Conservation (phyloP, 768 basidiomycete species). For the Leccinum obscurum region DNA sequence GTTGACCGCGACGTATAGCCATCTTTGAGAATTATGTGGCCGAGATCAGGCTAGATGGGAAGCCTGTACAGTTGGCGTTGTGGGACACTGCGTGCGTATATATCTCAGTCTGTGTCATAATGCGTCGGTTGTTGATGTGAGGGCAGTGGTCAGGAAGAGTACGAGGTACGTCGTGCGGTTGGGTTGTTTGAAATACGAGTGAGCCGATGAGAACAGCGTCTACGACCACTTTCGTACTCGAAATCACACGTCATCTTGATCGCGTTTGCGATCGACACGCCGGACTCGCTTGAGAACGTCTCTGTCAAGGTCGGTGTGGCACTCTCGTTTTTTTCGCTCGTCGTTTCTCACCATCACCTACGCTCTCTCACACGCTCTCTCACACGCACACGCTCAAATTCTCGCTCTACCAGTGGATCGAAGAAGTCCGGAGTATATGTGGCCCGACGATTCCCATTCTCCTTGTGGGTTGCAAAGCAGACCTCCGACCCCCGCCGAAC, state of each 20-base stretch:
- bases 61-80: conserved; percentile 93
- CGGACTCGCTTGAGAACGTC: conserved; percentile 96
- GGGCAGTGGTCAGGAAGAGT: conserved; percentile 70
- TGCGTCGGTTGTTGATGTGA: neutral
- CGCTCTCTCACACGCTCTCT: too few relatives aligned
- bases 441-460: conserved; percentile 90
- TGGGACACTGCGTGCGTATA: conserved; percentile 99
- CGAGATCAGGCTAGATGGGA: conserved; percentile 96
- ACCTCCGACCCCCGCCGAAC: conserved; percentile 68
- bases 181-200: neutral
- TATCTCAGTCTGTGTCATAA: neutral
- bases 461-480: conserved; percentile 95
- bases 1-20: conserved; percentile 38
- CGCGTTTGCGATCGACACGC: conserved; percentile 94
- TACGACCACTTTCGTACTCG: conserved; percentile 96
- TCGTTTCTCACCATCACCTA: too few relatives aligned
- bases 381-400: neutral
- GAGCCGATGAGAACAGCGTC: conserved; percentile 48
- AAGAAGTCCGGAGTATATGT: conserved; percentile 96
- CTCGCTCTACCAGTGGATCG: conserved; percentile 75
- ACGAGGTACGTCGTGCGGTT: conserved; percentile 46
- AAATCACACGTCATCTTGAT: conserved; percentile 99
- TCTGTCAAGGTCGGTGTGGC: conserved; percentile 68
- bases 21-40: conserved; percentile 99
- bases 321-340: neutral